Percentiles rank a stretch among this genome's conserved stretches.
phyloP scores from a whole-genome alignment of 345 rosid species.

The Cardamine chenopodiifolia region DNA sequence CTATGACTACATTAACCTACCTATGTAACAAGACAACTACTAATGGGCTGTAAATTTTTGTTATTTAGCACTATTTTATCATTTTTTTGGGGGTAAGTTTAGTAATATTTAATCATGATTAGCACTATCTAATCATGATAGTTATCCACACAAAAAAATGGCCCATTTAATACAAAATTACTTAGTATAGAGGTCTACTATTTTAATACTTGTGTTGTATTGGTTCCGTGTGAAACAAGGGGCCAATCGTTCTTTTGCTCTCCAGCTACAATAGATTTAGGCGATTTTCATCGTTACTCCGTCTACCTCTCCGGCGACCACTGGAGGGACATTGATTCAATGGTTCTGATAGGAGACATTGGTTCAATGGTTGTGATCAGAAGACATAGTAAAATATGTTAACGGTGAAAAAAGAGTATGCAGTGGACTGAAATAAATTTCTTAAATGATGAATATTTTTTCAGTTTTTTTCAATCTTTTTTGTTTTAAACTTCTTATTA shows the following conservation, averaged over 20 bases:
- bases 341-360: constrained; percentile 8
- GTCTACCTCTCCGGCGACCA: no score
- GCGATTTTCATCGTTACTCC: no score
- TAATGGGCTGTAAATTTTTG: constrained; percentile 28
- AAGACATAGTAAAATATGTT: not conserved
- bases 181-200: not conserved
- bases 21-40: constrained; percentile 25
- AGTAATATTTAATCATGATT: not conserved
- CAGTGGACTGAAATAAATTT: not conserved
- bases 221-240: no score
- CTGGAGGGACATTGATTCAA: no score
- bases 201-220: constrained; percentile 3
- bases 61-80: constrained; percentile 16
- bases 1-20: constrained; percentile 14
- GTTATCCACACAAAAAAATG: constrained; percentile 5
- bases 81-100: not conserved
- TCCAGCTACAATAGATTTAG: no score
- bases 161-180: not conserved
- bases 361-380: no score
- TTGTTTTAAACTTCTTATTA: no score
- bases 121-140: constrained; percentile 10
- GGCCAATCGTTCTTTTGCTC: no score
- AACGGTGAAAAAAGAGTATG: not conserved
- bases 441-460: not conserved
- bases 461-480: not conserved